These are phyloP conservation scores for Penicillium sp. DNA, from an alignment of 2,329 filamentous ascomycete species.

Conservation along the genomic window DNA sequence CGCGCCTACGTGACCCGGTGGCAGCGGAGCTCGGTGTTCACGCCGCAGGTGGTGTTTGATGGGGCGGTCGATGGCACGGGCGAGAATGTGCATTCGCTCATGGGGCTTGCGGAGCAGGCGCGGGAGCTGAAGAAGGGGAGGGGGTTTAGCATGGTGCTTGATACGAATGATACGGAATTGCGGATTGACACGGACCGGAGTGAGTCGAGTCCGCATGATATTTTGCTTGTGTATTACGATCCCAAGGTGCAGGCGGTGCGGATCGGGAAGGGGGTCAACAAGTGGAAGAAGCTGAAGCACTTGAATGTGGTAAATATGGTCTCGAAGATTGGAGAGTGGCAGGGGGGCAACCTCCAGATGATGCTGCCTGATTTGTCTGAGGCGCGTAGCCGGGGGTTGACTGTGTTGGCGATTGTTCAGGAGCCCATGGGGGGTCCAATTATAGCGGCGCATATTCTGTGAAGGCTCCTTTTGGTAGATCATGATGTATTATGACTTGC, in stretches of 20 bases:
- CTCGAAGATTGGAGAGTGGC: slow-evolving; percentile 1
- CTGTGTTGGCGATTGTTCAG: slow-evolving; percentile 5
- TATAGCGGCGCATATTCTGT: slow-evolving; percentile 4
- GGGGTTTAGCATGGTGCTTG: slow-evolving; percentile 6
- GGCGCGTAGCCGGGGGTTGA: not conserved
- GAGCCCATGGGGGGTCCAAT: slow-evolving; percentile 8
- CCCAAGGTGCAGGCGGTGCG: not conserved
- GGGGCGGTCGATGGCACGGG: slow-evolving; percentile 3
- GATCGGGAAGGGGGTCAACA: slow-evolving; percentile 5
- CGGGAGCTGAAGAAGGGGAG: not conserved
- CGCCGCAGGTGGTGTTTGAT: slow-evolving; percentile 5
- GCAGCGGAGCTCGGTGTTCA: slow-evolving; percentile 7
- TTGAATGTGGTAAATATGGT: not conserved
- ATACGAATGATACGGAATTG: slow-evolving; percentile 8
- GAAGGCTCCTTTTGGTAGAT: too few relatives aligned
- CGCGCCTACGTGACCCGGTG: slow-evolving; percentile 2
- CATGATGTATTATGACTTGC: not conserved
- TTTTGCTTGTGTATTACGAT: not conserved
- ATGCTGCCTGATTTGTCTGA: not conserved
- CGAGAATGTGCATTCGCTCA: not conserved
- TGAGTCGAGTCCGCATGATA: not conserved
- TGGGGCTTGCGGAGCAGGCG: not conserved
- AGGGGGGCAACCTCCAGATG: slow-evolving; percentile 1
- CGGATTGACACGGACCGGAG: slow-evolving; percentile 2
- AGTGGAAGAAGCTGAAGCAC: slow-evolving; percentile 10